Evolutionary conservation across 2,329 filamentous ascomycete species (phyloP), one percentile per base, ranked within the genome.

Genomic region (Botrytis hyacinthi): DNA sequence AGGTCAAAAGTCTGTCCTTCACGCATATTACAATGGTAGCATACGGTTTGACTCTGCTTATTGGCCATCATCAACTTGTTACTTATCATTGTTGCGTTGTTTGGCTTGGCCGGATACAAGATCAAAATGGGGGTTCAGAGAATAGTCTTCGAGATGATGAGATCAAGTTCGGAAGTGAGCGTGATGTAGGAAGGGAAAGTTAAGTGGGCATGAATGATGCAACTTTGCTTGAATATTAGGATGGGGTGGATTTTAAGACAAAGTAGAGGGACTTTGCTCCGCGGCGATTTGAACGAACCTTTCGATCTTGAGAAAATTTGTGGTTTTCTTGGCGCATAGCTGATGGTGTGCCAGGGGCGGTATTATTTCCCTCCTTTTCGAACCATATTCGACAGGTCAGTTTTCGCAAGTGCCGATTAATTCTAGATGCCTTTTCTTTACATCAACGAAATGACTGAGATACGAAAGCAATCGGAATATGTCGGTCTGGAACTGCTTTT

Each of bases 1-100:
- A 73, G 76, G 26, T 74, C 70, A 16, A 48, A 62, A 48, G 69
- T 71, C 3, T 80, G 78, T 66, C 76, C 77, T 29, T 69, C 80
- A 9, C 67, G 78, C 35, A 75, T 78, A 66, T 75, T 80, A 40
- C 78, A 79, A 51, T 72, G 79, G 12, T 80, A 76, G 77, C 78
- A 80, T 73, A 78, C 76, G 9, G 77, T 80, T 44, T 78, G 77
- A 1, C 73, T 80, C 14, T 79, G 77, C 26, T 65, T 79, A 9
- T 69, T 81, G 5, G 77, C 78, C 1, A 75, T 79, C 12, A 74
- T 79, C 71, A 79, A 79, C 59, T 76, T 79, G 14, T 67, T 79
- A 2, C 74, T 80, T 1, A 76, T 80, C 42, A 78, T 80, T 16
- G 44, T 78, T 48, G 76, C 77, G 8, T 71, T 80, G 44, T 74